Percentiles rank a stretch among this genome's conserved stretches.
Evolutionary conservation across 768 basidiomycete genomes (phyloP).

Genomic region (Collybiopsis luxurians): DNA sequence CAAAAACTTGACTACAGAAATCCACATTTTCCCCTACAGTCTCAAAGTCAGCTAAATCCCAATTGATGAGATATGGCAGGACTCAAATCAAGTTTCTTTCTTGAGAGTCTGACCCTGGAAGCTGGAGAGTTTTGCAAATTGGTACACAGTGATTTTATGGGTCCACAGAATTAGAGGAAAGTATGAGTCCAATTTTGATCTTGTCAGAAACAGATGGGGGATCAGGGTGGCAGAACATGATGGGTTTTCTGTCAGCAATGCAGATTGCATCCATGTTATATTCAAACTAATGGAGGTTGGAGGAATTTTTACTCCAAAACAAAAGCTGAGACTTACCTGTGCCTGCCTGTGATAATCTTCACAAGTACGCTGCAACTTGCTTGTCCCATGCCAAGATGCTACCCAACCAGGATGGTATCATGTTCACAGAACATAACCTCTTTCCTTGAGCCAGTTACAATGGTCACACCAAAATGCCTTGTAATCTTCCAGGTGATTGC

Average conservation of each 20-base stretch:
- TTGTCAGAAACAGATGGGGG: constrained; percentile 21
- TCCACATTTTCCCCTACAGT: constrained; percentile 33
- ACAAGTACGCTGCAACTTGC: background rate
- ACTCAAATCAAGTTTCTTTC: constrained; percentile 16
- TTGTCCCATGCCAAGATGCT: constrained; percentile 28
- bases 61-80: constrained; percentile 25
- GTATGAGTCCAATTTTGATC: constrained; percentile 20
- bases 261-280: constrained; percentile 26
- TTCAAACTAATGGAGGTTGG: background rate
- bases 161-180: constrained; percentile 15
- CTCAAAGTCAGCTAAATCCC: constrained; percentile 26
- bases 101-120: constrained; percentile 16
- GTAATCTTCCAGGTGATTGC: too few relatives aligned
- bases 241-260: constrained; percentile 20
- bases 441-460: constrained; percentile 26
- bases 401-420: constrained; percentile 31
- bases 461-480: constrained; percentile 12
- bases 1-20: constrained; percentile 28
- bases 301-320: background rate
- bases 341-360: constrained; percentile 7
- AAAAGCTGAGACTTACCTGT: background rate
- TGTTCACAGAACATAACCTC: constrained; percentile 30
- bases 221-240: constrained; percentile 26
- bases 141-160: constrained; percentile 34
- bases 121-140: constrained; percentile 17